Evolutionary conservation across 1,139 yeast species (phyloP), one percentile per base, ranked within the genome.

Genomic region (Sugiyamaella paludigena): DNA sequence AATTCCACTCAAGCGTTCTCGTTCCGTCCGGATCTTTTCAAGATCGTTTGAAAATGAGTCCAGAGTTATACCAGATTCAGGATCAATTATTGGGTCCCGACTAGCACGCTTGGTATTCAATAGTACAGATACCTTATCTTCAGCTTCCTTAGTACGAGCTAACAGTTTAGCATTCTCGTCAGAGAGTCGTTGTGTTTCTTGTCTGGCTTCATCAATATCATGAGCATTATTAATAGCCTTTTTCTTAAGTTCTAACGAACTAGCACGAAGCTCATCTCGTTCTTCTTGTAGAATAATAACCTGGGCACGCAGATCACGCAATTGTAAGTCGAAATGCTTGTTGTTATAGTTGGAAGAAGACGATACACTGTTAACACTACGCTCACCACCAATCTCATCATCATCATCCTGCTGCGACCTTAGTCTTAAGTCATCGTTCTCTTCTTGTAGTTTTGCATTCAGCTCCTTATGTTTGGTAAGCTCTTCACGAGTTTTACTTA

Each of bases 251-350:
- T 59, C 63, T 40, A 58, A 52, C 9, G 65, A 55, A 40, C 54
- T 59, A 16, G 82, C 83, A 60, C 85, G 84, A 65, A 87, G 72
- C 59, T 83, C 86, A 62, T 88, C 94, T 58, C 95, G 78, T 68
- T 88, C 96, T 67, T 87, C 92, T 59, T 82, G 83, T 60, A 84
- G 75, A 54, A 88, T 84, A 59, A 78, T 85, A 60, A 88, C 73
- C 64, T 87, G 95, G 1, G 96, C 95, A 60, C 87, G 87, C 60
- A 88, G 72, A 60, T 88, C 96, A 60, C 86, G 82, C 40, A 88
- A 76, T 66, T 84, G 87, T 73, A 87, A 75, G 57, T 83, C 85
- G 62, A 78, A 84, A 58, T 85, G 91, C 36, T 87, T 87, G 56
- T 76, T 79, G 50, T 80, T 74, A 47, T 73, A 78, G 43, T 69